Base-by-base conservation (phyloP, 768 basidiomycete genomes). In the Suillus decipiens region DNA sequence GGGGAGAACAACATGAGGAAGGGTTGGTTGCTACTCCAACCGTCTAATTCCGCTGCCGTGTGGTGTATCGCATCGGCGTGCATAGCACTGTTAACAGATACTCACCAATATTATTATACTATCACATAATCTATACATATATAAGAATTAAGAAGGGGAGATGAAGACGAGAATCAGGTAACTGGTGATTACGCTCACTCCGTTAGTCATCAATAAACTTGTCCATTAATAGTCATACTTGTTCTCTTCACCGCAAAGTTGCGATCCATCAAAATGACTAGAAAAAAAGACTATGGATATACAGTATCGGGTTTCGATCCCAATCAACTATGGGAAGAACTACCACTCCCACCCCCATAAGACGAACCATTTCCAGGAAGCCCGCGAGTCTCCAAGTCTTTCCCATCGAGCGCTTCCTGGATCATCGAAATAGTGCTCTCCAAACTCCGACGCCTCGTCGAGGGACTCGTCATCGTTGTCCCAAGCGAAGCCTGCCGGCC, bases 401-500 rank as follows among this genome's bases (percentile, higher is more conserved):
- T 88, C 37, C 92, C 92, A 59, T 96, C 95, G 76, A 90, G 87
- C 7, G 92, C 96, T 68, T 94, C 93, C 76, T 95, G 89, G 71
- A 99, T 96, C 73, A 98, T 85, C 65, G 89, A 89, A 82, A 96
- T 95, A 59, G 97, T 99, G 74, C 91, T 95, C 81, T 98, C 96
- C 74, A 99, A 75, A 73, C 92, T 94, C 74, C 96, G 81, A 76
- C 96, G 81, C 67, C 97, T 81, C 57, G 90, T 99, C 74, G 93
- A 95, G 15, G 97, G 96, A 70, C 90, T 92, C 58, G 96, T 96
- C 87, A 71, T 63, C 37, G 96, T 98, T 67, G 96, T 98, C 4
- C 96, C 96, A 65, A 98, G 76, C 71, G 93, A 95, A 58, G 74
- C 74, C 39, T 75, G 74, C 0, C 75, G 66, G 0, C 73, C 74